These are phyloP conservation scores for Tuctoria greenei DNA, from an alignment of 176 grass and related monocot genomes.

Conservation along the genomic window DNA sequence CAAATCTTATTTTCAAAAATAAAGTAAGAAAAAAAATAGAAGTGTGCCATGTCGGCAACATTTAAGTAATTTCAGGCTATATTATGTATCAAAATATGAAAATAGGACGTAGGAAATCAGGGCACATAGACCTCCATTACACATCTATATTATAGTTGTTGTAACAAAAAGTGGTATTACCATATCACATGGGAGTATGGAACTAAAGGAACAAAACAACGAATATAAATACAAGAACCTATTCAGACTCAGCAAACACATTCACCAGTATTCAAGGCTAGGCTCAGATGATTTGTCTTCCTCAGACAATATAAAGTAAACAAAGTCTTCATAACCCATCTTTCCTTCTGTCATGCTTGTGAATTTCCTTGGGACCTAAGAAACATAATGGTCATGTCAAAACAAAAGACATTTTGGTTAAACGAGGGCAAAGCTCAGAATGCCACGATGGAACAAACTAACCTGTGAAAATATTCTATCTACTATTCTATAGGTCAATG, in stretches of 20 bases:
- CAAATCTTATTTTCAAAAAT: background rate
- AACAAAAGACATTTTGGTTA: conserved; percentile 24
- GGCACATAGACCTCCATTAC: background rate
- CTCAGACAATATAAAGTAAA: conserved; percentile 98
- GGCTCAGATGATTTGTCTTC: conserved; percentile 98
- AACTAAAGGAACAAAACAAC: conserved; percentile 2
- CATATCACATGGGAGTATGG: background rate
- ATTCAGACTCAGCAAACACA: background rate
- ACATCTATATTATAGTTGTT: conserved; percentile 11
- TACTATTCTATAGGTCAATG: conserved; percentile 97
- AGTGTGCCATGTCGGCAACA: background rate
- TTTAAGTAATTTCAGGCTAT: background rate
- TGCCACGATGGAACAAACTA: conserved; percentile 31
- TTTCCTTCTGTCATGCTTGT: conserved; percentile 90
- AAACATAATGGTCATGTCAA: conserved; percentile 8
- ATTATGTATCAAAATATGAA: background rate
- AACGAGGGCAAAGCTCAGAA: conserved; percentile 6
- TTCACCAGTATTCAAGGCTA: conserved; percentile 99
- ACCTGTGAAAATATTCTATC: conserved; percentile 98
- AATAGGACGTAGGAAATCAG: background rate
- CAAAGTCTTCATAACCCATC: conserved; percentile 99
- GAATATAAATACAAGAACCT: conserved; percentile 23
- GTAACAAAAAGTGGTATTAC: background rate
- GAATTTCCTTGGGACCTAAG: conserved; percentile 91
- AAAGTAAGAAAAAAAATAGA: background rate